Base-by-base conservation (phyloP, 2,329 filamentous ascomycete genomes). In the Gaeumannomyces sp. region DNA sequence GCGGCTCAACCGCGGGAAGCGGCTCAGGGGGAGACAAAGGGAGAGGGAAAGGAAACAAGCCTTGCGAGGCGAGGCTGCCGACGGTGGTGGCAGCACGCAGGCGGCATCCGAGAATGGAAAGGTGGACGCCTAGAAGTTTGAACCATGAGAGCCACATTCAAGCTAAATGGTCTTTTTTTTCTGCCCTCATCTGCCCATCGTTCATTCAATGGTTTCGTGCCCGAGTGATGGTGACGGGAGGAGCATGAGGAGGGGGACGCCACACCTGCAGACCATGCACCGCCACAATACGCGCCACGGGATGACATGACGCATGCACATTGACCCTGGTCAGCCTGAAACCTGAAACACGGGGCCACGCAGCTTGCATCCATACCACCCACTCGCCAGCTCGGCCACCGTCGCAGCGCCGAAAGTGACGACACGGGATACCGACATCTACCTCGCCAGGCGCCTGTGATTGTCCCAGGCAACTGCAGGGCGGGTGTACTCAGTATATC, bases 1-100 rank as follows among this genome's bases (percentile, higher is more conserved):
- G 75, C 78, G 84, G 68, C 71, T 86, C 68, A 89, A 89, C 69
- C 75, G 83, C 65, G 73, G 82, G 69, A 87, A 84, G 77, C 87
- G 88, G 76, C 69, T 87, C 66, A 83, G 85, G 73, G 79, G 80
- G 70, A 80, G 81, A 70, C 79, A 81, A 59, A 88, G 88, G 74
- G 83, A 81, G 67, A 85, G 80, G 72, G 82, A 82, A 70, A 78
- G 79, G 75, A 87, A 85, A 69, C 68, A 74, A 71, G 72, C 67
- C 1, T 14, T 56, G 61, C 25, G 61, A 27, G 61, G 14, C 28
- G 63, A 61, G 33, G 63, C 63, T 22, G 66, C 11, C 25, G 63
- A 50, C 29, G 60, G 22, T 57, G 22, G 45, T 11, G 45, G 45
- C 45, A 50, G 45, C 45, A 53, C 22, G 22, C 22, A 53, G 45